Conservation (phyloP, 768 basidiomycete species). For the Lepiota brunneoincarnata region DNA sequence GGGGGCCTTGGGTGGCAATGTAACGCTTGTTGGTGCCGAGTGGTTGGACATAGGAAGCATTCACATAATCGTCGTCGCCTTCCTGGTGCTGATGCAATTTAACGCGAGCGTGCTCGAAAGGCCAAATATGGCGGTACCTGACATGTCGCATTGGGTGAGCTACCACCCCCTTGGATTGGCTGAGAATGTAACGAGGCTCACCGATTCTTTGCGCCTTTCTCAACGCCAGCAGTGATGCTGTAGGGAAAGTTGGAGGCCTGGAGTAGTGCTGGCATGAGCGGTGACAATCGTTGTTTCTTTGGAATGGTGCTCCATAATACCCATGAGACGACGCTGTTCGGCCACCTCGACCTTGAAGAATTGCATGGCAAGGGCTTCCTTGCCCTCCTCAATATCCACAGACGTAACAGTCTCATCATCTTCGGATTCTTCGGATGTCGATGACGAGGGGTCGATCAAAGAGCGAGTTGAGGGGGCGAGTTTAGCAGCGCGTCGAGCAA, state of each 20-base stretch:
- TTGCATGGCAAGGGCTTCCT: conserved; percentile 84
- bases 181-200: conserved; percentile 24
- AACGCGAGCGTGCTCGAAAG: conserved; percentile 93
- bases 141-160: conserved; percentile 7
- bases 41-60: conserved; percentile 92
- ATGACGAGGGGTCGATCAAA: conserved; percentile 19
- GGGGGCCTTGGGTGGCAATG: conserved; percentile 94
- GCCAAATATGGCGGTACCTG: conserved; percentile 97
- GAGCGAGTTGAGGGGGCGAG: conserved; percentile 18
- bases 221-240: conserved; percentile 93
- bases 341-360: conserved; percentile 91
- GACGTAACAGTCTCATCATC: conserved; percentile 27
- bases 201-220: conserved; percentile 94
- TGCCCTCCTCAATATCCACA: conserved; percentile 58
- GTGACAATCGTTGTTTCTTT: conserved; percentile 44
- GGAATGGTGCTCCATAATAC: conserved; percentile 89
- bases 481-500: conserved; percentile 52
- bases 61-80: conserved; percentile 81
- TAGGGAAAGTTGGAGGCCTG: conserved; percentile 62
- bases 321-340: conserved; percentile 85
- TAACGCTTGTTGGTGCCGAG: conserved; percentile 78
- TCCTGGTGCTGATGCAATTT: conserved; percentile 45
- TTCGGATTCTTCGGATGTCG: conserved; percentile 28
- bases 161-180: not conserved
- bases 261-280: conserved; percentile 12